phyloP scores from a whole-genome alignment of 2,329 filamentous ascomycete genomes.

The Shiraia sp. region DNA sequence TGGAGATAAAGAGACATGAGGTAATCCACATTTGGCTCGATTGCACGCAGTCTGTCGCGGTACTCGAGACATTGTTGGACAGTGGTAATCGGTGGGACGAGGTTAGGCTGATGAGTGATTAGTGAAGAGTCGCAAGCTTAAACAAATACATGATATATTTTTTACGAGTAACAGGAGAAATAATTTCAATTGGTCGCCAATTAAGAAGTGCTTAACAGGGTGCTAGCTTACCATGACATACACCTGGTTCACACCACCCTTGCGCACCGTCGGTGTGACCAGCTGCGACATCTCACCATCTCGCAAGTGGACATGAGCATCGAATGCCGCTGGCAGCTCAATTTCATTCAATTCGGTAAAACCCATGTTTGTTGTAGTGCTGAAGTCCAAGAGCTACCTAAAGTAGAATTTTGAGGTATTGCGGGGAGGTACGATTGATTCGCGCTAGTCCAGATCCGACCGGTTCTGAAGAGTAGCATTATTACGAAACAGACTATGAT shows the following conservation, averaged over 20 bases:
- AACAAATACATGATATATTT: not conserved
- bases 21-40: slow-evolving; percentile 55
- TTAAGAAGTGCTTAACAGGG: slow-evolving; percentile 2
- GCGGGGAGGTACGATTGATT: slow-evolving; percentile 7
- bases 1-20: slow-evolving; percentile 58
- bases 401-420: slow-evolving; percentile 18
- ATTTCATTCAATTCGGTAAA: slow-evolving; percentile 49
- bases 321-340: slow-evolving; percentile 54
- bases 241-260: slow-evolving; percentile 57
- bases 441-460: slow-evolving; percentile 1
- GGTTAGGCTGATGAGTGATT: slow-evolving; percentile 47
- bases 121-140: not conserved
- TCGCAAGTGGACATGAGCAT: slow-evolving; percentile 57
- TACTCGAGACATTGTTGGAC: slow-evolving; percentile 54
- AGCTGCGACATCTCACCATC: slow-evolving; percentile 57
- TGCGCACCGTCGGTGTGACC: slow-evolving; percentile 55
- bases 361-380: slow-evolving; percentile 26
- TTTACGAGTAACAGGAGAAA: not conserved
- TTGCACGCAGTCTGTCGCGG: slow-evolving; percentile 46
- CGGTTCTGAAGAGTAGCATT: too few species aligned
- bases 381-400: slow-evolving; percentile 2
- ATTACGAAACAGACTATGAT: too few species aligned
- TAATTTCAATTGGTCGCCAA: not conserved
- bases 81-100: slow-evolving; percentile 55
- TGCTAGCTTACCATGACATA: slow-evolving; percentile 55